These are phyloP conservation scores for Phytophthora sansomeana DNA, from an alignment of 352 stramenopile genomes.

Conservation along the genomic window DNA sequence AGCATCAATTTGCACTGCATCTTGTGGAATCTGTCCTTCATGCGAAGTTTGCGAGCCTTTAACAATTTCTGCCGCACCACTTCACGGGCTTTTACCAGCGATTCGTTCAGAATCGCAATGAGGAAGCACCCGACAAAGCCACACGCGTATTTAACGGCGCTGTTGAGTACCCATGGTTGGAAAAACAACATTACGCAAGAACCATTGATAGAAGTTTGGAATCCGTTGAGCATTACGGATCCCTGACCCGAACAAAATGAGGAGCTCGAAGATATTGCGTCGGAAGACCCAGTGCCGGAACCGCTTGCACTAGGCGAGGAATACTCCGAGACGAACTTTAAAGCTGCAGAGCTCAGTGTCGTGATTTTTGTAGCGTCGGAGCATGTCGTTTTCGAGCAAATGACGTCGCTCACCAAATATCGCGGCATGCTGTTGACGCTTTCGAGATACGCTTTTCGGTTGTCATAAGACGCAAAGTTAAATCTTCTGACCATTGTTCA, in stretches of 20 bases:
- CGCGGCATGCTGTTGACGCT: constrained; percentile 57
- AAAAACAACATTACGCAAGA: constrained; percentile 73
- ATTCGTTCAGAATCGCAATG: constrained; percentile 61
- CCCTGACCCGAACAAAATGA: constrained; percentile 58
- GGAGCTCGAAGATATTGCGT: constrained; percentile 14
- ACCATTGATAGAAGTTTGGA: constrained; percentile 65
- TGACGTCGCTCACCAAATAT: constrained; percentile 48
- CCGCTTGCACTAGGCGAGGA: constrained; percentile 7
- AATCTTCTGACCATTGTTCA: constrained; percentile 74
- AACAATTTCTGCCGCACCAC: constrained; percentile 46
- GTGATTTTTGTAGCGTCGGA: constrained; percentile 60
- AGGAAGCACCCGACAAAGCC: constrained; percentile 63
- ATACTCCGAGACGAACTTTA: constrained; percentile 16
- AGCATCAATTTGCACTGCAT: constrained; percentile 65
- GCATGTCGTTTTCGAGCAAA: constrained; percentile 54
- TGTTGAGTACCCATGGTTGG: constrained; percentile 71
- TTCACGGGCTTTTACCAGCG: constrained; percentile 52
- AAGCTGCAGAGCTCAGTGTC: constrained; percentile 46
- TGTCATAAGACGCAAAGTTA: constrained; percentile 71
- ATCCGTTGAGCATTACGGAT: constrained; percentile 78
- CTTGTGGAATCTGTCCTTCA: constrained; percentile 48
- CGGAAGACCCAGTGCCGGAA: neutral
- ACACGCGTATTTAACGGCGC: constrained; percentile 63
- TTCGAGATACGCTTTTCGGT: constrained; percentile 52
- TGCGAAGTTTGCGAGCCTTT: constrained; percentile 33